Percentiles rank a stretch among this genome's conserved stretches.
phyloP scores from a whole-genome alignment of 176 grass and related monocot species.

The Aechmea fasciata region DNA sequence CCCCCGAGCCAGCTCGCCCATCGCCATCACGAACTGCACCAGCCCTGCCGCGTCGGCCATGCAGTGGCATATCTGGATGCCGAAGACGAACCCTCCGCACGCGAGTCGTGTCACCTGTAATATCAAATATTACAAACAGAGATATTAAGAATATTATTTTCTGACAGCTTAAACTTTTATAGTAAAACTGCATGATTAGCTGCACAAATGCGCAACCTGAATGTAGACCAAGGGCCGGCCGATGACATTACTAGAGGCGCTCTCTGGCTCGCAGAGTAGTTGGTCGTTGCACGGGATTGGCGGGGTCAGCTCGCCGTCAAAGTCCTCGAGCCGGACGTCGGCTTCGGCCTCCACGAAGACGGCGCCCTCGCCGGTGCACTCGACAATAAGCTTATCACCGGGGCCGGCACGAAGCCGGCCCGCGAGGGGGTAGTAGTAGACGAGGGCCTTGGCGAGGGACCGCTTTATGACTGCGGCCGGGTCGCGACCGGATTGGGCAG shows the following conservation, averaged over 20 bases:
- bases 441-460: constrained; percentile 5
- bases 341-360: constrained; percentile 13
- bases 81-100: constrained; percentile 13
- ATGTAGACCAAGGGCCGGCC: neutral
- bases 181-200: too few relatives aligned
- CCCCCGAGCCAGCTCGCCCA: constrained; percentile 11
- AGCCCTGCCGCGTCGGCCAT: constrained; percentile 4
- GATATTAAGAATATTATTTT: too few relatives aligned
- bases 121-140: too few relatives aligned
- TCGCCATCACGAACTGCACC: constrained; percentile 11
- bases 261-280: neutral
- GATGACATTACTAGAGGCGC: neutral
- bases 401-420: constrained; percentile 3
- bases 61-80: constrained; percentile 14
- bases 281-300: neutral
- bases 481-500: neutral
- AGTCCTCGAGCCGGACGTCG: constrained; percentile 11
- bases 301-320: neutral
- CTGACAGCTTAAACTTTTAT: too few relatives aligned
- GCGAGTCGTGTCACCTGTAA: constrained; percentile 12
- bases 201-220: neutral
- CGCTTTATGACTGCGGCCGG: constrained; percentile 2
- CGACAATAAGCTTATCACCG: neutral
- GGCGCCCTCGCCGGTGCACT: constrained; percentile 19
- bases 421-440: constrained; percentile 11